Conservation (phyloP, 2,329 filamentous ascomycete species). For the Davidsoniella australis region DNA sequence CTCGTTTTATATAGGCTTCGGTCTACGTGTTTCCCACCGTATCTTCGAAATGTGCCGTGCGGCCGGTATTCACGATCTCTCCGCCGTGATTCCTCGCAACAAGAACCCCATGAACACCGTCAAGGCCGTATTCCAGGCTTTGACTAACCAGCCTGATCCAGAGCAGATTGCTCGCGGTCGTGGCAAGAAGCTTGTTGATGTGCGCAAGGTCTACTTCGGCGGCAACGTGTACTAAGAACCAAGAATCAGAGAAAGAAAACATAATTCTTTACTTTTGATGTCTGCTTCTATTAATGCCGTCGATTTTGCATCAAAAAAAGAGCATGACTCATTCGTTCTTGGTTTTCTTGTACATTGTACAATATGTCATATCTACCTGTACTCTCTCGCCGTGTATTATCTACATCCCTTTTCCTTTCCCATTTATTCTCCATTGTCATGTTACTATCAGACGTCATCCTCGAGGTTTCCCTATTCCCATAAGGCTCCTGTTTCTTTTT, state of each 20-base stretch:
- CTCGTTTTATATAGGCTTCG: conserved; percentile 51
- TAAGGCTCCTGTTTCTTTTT: not conserved
- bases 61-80: conserved; percentile 72
- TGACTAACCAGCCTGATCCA: conserved; percentile 69
- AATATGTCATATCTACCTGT: not conserved
- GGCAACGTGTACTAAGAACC: conserved; percentile 43
- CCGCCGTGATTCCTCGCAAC: conserved; percentile 65
- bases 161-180: conserved; percentile 78
- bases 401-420: too few species aligned
- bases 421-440: not conserved
- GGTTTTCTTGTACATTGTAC: not conserved
- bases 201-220: conserved; percentile 92
- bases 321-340: not conserved
- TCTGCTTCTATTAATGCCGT: not conserved
- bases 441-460: not conserved
- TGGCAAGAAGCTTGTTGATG: conserved; percentile 91
- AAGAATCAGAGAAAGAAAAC: not conserved
- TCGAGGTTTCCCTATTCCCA: not conserved
- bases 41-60: conserved; percentile 90
- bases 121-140: conserved; percentile 73
- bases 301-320: not conserved
- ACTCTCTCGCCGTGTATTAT: too few species aligned
- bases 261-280: not conserved
- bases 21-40: conserved; percentile 74
- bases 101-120: conserved; percentile 97